phyloP scores from a whole-genome alignment of 2,329 filamentous ascomycete genomes.

The Ustulina deusta region DNA sequence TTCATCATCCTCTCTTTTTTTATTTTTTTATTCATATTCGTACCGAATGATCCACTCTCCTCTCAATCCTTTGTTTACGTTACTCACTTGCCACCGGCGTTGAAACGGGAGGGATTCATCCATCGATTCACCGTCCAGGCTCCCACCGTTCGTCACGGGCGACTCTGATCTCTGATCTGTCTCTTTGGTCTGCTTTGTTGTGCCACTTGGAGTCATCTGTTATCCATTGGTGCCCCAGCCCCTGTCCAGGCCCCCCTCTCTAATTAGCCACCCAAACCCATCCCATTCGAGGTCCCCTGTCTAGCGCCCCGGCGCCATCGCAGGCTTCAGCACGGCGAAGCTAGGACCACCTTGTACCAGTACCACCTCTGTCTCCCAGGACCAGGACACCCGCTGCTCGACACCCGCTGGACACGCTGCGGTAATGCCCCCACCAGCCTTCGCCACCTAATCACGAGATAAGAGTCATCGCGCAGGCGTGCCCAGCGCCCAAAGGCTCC shows the following conservation, averaged over 20 bases:
- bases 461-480: constrained; percentile 52
- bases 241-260: constrained; percentile 39
- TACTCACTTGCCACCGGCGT: constrained; percentile 48
- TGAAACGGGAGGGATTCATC: constrained; percentile 47
- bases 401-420: constrained; percentile 34
- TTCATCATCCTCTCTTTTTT: constrained; percentile 40
- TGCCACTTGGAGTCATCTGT: constrained; percentile 46
- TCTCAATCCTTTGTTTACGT: constrained; percentile 44
- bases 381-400: constrained; percentile 33
- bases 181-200: constrained; percentile 37
- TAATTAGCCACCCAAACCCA: constrained; percentile 40
- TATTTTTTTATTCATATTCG: constrained; percentile 18
- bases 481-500: constrained; percentile 44
- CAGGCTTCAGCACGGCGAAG: constrained; percentile 38
- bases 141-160: constrained; percentile 42
- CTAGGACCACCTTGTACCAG: constrained; percentile 42
- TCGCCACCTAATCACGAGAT: constrained; percentile 51
- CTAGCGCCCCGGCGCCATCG: constrained; percentile 28
- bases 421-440: constrained; percentile 49
- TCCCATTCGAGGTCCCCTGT: constrained; percentile 35
- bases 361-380: constrained; percentile 31
- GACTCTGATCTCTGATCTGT: constrained; percentile 24
- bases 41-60: constrained; percentile 43
- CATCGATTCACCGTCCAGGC: constrained; percentile 45
- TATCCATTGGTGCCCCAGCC: constrained; percentile 39